A percentile compares a stretch with the other conserved stretches of the same genome.
Conservation (phyloP, 345 rosid species). For the Arabis alpina region DNA sequence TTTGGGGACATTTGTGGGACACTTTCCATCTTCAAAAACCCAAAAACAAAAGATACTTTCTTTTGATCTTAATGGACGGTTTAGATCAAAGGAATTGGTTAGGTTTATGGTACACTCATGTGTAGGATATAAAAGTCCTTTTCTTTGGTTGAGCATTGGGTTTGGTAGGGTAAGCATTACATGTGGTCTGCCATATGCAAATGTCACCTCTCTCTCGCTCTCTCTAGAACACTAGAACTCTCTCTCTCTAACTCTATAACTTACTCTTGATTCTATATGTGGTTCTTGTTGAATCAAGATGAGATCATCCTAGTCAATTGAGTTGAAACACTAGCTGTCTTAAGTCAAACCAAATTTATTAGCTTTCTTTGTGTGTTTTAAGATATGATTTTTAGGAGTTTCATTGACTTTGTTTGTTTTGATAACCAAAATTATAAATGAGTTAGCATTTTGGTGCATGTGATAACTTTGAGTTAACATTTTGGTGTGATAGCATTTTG, state of each 20-base stretch:
- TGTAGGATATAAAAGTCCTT: conserved; percentile 30
- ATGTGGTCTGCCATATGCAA: conserved; percentile 48
- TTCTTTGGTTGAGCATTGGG: conserved; percentile 33
- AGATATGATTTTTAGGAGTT: conserved; percentile 12
- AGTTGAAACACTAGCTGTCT: conserved; percentile 28
- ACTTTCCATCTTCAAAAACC: conserved; percentile 64
- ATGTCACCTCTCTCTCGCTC: conserved; percentile 33
- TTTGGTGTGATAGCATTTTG: no score
- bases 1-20: conserved; percentile 83
- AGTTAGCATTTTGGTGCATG: background rate
- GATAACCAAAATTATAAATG: background rate
- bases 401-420: background rate
- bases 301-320: conserved; percentile 35
- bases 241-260: conserved; percentile 8
- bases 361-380: background rate
- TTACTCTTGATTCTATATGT: conserved; percentile 33
- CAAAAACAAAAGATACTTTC: conserved; percentile 31
- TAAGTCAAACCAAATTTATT: conserved; percentile 32
- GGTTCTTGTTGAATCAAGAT: conserved; percentile 37
- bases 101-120: conserved; percentile 43
- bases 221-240: background rate
- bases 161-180: conserved; percentile 53
- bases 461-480: no score
- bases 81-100: conserved; percentile 52
- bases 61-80: conserved; percentile 45